Percentiles rank a stretch among this genome's conserved stretches.
Evolutionary conservation across 768 basidiomycete species (phyloP).

Genomic region (Mycena rebaudengoi): DNA sequence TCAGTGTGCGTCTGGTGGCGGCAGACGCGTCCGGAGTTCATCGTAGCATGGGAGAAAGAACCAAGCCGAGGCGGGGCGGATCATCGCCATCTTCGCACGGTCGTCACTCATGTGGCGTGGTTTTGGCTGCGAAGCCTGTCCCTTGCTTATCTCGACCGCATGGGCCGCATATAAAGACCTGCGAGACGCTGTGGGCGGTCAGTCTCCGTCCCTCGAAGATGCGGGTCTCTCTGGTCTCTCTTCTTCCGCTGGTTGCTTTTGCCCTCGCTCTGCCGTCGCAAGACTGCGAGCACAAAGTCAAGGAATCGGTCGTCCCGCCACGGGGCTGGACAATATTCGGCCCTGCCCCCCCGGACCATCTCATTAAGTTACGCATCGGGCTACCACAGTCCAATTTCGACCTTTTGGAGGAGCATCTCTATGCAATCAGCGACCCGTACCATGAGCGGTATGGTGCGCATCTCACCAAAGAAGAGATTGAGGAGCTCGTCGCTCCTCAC

Average conservation of each 20-base stretch:
- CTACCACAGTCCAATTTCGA: conserved; percentile 64
- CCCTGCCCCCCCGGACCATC: conserved; percentile 55
- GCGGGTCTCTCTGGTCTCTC: conserved; percentile 14
- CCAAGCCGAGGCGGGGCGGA: too few species aligned
- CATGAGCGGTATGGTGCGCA: conserved; percentile 67
- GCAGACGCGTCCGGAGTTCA: too few species aligned
- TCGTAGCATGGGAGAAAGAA: too few species aligned
- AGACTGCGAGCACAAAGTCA: conserved; percentile 20
- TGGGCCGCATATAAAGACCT: too few species aligned
- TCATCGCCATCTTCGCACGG: too few species aligned
- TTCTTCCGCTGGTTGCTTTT: conserved; percentile 11
- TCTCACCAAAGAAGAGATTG: conserved; percentile 65
- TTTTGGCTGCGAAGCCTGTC: too few species aligned
- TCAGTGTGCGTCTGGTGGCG: too few species aligned
- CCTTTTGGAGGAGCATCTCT: conserved; percentile 57
- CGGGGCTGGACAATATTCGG: conserved; percentile 59
- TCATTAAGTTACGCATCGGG: conserved; percentile 64
- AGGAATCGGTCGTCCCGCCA: conserved; percentile 40
- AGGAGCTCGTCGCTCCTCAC: conserved; percentile 62
- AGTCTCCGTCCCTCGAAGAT: too few species aligned
- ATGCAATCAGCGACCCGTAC: conserved; percentile 65
- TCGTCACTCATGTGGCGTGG: too few species aligned
- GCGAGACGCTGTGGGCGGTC: too few species aligned
- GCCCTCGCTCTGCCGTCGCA: conserved; percentile 18
- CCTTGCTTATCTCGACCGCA: too few species aligned